Conservation (phyloP, 2,329 filamentous ascomycete genomes). For the Rhynchosporium agropyri region DNA sequence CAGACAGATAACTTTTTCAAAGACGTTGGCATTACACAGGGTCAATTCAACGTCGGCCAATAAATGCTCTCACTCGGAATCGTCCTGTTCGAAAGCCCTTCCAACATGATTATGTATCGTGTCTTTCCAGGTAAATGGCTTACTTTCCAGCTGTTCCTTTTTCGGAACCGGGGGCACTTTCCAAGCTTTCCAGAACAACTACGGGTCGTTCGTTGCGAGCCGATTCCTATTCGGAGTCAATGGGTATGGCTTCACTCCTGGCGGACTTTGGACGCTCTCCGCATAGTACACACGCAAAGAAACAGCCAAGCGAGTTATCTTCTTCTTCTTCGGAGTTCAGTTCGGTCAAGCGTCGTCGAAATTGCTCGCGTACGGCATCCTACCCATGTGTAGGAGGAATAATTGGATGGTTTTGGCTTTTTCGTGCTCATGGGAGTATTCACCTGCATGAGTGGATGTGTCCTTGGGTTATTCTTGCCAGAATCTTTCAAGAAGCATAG, state of each 20-base stretch:
- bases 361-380: conserved; percentile 53
- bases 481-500: conserved; percentile 43
- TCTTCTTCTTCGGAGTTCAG: conserved; percentile 62
- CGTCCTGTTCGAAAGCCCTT: conserved; percentile 42
- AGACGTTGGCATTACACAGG: conserved; percentile 39
- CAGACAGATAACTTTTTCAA: conserved; percentile 41
- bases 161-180: conserved; percentile 43
- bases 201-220: conserved; percentile 49
- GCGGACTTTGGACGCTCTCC: conserved; percentile 59
- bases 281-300: conserved; percentile 66
- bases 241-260: conserved; percentile 58
- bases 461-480: conserved; percentile 48
- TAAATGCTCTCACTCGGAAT: conserved; percentile 41
- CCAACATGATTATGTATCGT: conserved; percentile 41
- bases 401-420: conserved; percentile 31
- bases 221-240: conserved; percentile 54
- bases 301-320: conserved; percentile 58
- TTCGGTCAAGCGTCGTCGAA: conserved; percentile 64
- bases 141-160: conserved; percentile 40
- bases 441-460: conserved; percentile 41
- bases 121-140: conserved; percentile 41
- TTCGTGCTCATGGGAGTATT: conserved; percentile 40
- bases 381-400: conserved; percentile 24
- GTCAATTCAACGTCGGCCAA: conserved; percentile 42
- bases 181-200: conserved; percentile 48